Percentiles rank a stretch among this genome's conserved stretches.
These are phyloP conservation scores for Leccinum subfulvum DNA, from an alignment of 1,284 basidiomycete genomes.

Conservation along the genomic window DNA sequence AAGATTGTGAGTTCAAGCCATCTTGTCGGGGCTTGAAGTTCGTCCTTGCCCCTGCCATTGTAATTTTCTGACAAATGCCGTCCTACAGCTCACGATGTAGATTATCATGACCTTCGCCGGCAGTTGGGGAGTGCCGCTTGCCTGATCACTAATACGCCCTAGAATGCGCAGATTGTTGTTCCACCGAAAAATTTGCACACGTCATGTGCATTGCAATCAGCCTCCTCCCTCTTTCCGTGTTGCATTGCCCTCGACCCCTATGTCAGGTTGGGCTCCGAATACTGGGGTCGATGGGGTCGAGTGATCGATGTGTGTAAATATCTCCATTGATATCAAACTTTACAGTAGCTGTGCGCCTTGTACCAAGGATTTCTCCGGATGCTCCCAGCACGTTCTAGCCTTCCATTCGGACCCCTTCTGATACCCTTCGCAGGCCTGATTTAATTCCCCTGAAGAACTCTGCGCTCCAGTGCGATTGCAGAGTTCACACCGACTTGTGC, in stretches of 20 bases:
- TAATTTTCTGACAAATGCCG: conserved; percentile 12
- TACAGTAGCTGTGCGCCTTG: conserved; percentile 12
- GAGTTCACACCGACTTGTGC: conserved; percentile 12
- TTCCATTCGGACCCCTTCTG: conserved; percentile 12
- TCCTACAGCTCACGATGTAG: conserved; percentile 86
- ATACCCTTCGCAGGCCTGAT: conserved; percentile 16
- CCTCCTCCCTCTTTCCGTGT: neutral
- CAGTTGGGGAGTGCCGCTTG: conserved; percentile 82
- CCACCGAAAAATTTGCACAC: conserved; percentile 9
- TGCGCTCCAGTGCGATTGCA: conserved; percentile 2
- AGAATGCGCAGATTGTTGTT: conserved; percentile 16
- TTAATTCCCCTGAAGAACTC: conserved; percentile 4
- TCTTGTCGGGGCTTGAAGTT: conserved; percentile 7
- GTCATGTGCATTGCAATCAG: conserved; percentile 8
- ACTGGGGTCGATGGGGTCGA: conserved; percentile 12
- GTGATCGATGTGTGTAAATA: conserved; percentile 22
- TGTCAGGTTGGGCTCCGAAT: conserved; percentile 14
- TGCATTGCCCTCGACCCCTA: conserved; percentile 10
- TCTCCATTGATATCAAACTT: conserved; percentile 19
- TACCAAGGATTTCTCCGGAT: conserved; percentile 3
- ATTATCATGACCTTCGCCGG: conserved; percentile 89
- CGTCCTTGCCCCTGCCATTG: conserved; percentile 4
- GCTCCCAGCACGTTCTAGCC: conserved; percentile 14
- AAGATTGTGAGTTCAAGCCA: conserved; percentile 77
- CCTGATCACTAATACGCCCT: conserved; percentile 40